Evolutionary conservation across 2,329 filamentous ascomycete species (phyloP).

Genomic region (Colletotrichum plurivorum): DNA sequence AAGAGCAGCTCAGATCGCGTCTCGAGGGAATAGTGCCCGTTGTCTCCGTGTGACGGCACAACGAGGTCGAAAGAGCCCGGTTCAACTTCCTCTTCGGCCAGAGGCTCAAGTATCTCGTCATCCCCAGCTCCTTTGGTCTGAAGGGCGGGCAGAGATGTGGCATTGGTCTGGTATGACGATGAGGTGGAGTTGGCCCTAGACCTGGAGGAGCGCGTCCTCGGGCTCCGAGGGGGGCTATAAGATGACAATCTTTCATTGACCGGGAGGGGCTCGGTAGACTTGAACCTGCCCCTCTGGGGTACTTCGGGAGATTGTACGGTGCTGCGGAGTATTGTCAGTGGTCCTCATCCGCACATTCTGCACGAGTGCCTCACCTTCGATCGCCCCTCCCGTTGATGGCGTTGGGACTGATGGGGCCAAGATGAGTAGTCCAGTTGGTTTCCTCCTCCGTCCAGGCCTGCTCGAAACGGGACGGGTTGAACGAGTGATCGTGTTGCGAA

Average conservation of each 20-base stretch:
- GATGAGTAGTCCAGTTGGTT: slow-evolving; percentile 29
- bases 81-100: slow-evolving; percentile 53
- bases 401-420: slow-evolving; percentile 31
- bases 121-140: slow-evolving; percentile 44
- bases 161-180: slow-evolving; percentile 48
- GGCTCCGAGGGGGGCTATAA: slow-evolving; percentile 46
- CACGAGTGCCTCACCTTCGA: slow-evolving; percentile 13
- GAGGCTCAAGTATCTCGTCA: slow-evolving; percentile 52
- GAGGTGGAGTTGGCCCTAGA: slow-evolving; percentile 47
- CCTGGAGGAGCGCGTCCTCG: slow-evolving; percentile 46
- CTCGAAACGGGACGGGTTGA: slow-evolving; percentile 25
- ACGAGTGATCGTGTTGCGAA: slow-evolving; percentile 6
- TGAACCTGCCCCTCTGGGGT: slow-evolving; percentile 20
- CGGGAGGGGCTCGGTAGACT: slow-evolving; percentile 39
- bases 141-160: slow-evolving; percentile 41
- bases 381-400: slow-evolving; percentile 2
- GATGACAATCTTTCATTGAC: slow-evolving; percentile 43
- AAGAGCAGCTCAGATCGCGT: slow-evolving; percentile 76
- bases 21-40: slow-evolving; percentile 68
- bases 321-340: slow-evolving; percentile 4
- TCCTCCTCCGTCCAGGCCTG: slow-evolving; percentile 38
- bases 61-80: slow-evolving; percentile 55
- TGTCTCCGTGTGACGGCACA: slow-evolving; percentile 42
- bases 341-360: neutral
- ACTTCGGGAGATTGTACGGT: slow-evolving; percentile 11